Percentiles rank a stretch among this genome's conserved stretches.
Evolutionary conservation across 208 protist species (phyloP).

Genomic region (Trypanosoma congolense): DNA sequence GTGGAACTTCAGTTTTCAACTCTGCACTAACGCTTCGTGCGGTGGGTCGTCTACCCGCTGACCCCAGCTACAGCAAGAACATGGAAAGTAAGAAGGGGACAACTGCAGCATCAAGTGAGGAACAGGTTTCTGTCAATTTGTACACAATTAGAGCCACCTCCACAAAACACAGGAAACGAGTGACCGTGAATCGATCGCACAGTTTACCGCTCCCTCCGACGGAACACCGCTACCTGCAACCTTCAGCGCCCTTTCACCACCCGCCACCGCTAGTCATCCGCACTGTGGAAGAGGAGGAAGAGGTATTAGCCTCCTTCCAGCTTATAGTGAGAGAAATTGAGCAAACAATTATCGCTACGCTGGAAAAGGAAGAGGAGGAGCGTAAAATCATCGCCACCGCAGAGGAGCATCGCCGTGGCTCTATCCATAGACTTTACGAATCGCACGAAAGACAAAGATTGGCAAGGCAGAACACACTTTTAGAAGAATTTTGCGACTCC

Average conservation of each 20-base stretch:
- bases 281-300: conserved; percentile 66
- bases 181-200: conserved; percentile 33
- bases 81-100: conserved; percentile 21
- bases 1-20: background rate
- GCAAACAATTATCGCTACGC: conserved; percentile 16
- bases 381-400: conserved; percentile 33
- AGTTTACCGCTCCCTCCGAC: conserved; percentile 23
- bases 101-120: background rate
- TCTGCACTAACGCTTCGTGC: conserved; percentile 64
- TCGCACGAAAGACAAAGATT: conserved; percentile 32
- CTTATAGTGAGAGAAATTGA: conserved; percentile 19
- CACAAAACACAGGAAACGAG: conserved; percentile 4
- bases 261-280: conserved; percentile 57
- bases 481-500: conserved; percentile 47
- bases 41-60: conserved; percentile 43
- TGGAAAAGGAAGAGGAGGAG: conserved; percentile 27
- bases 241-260: conserved; percentile 27
- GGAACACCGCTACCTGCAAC: conserved; percentile 31
- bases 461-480: conserved; percentile 30
- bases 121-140: conserved; percentile 27
- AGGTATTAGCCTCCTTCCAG: conserved; percentile 6
- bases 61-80: conserved; percentile 29
- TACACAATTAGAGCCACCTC: conserved; percentile 16
- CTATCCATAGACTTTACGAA: conserved; percentile 18
- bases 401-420: conserved; percentile 28